Conservation (phyloP, 257 asterid species). For the Plantago ovata region DNA sequence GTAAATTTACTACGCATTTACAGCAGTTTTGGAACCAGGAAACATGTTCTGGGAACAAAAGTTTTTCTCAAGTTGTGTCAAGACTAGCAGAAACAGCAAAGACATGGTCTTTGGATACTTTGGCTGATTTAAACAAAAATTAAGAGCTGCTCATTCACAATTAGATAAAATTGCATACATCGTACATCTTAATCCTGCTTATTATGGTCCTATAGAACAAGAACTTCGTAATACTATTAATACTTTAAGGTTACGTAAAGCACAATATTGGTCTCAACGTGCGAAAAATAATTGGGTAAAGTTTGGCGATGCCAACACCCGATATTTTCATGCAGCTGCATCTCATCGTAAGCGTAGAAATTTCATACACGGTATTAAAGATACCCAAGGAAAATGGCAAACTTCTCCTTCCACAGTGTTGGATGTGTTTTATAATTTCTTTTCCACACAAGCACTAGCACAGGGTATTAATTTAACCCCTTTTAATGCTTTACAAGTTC, state of each 20-base stretch:
- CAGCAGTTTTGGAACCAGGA: background rate
- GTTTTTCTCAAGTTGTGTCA: background rate
- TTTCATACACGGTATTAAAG: background rate
- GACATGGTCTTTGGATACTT: too few species aligned
- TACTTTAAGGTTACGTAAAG: background rate
- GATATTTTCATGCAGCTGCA: background rate
- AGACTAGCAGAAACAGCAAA: too few species aligned
- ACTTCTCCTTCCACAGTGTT: background rate
- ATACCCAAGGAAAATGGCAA: background rate
- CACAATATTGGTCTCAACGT: background rate
- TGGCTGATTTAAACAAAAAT: too few species aligned
- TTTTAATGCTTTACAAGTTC: too few species aligned
- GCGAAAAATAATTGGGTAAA: background rate
- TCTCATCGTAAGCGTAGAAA: too few species aligned
- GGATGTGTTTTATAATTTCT: background rate
- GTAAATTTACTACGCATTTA: fast-evolving
- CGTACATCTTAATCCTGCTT: background rate
- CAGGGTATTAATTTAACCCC: background rate
- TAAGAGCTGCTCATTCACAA: too few species aligned
- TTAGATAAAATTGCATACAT: too few species aligned
- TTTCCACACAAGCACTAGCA: background rate
- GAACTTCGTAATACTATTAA: background rate
- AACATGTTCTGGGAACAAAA: background rate
- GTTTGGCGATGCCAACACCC: background rate
- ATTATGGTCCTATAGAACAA: background rate